Evolutionary conservation across 2,329 filamentous ascomycete genomes (phyloP), one percentile per base, ranked within the genome.

Genomic region (Cladophialophora chaetospira): DNA sequence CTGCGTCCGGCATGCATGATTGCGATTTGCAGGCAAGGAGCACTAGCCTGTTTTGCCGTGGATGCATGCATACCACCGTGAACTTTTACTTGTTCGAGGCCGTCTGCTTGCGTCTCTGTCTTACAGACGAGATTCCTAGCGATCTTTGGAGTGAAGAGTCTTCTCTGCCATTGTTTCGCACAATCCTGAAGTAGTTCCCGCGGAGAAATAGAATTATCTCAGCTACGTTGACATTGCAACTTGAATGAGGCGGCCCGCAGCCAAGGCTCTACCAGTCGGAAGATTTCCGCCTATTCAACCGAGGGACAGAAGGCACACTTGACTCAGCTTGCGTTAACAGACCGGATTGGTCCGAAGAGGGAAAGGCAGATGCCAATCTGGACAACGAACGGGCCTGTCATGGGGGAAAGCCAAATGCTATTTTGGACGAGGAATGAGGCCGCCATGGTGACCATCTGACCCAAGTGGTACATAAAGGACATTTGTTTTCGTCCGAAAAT

Each of bases 211-310:
- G 50, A 10, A 26, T 10, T 40, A 46, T 38, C 19, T 46, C 28
- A 26, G 40, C 10, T 45, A 19, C 50, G 21, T 40, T 17, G 15
- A 44, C 8, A 26, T 52, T 4, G 15, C 28, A 33, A 31, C 8
- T 17, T 9, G 33, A 36, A 42, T 15, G 33, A n/a, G 5, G 17
- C 44, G 3, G 23, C 47, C 25, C 23, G 11, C 35, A 38, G 21
- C 11, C 15, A 4, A n/a, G 23, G 36, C 36, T 19, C n/a, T 43
- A 25, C 29, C 46, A 33, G 11, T 19, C 51, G 51, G 51, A 54
- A 43, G 26, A 9, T 43, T 55, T 55, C 52, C 52, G 44, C 52
- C 52, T 49, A 49, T 49, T 33, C 44, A 13, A 29, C 11, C 11
- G 33, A 19, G 10, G 5, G 31, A 15, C 31, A 49, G n/a, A 3